Evolutionary conservation across 176 grass and related monocot species (phyloP), one percentile per base, ranked within the genome.

Genomic region (Triticum turgidum): DNA sequence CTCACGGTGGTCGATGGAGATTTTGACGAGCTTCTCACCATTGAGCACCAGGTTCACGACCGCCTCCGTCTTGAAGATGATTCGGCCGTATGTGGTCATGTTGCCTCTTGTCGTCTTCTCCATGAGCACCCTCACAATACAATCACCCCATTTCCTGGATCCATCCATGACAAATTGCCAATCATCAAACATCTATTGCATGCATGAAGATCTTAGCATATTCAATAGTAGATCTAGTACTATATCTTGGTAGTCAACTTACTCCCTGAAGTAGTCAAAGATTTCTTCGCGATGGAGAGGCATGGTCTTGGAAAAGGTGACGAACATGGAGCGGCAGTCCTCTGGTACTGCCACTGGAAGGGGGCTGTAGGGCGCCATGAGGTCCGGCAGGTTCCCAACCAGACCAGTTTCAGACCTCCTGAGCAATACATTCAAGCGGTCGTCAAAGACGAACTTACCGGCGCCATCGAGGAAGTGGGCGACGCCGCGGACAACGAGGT

Each of bases 231-330:
- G 12, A 32, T 32, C 29, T 11, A 66, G 49, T 17, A 52, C 12
- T 65, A 24, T 30, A 44, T 44, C 42, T 44, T 11, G 13, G 4
- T 52, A 17, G 5, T 47, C 13, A 5, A 32, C 64, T 76, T 82
- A 94, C 92, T 91, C 35, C 9, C 44, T 94, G 73, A 94, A 97
- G 76, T 97, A 87, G 38, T 88, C 65, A 9, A 78, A 83, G 21
- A 97, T 88, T 34, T 94, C 88, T 4, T 89, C 90, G 14, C 88
- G 77, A 1, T 34, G 66, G 1, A 92, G 35, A 8, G 92, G 51
- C 22, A 87, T 65, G 4, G 88, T 90, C 49, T 41, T 69, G 0
- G 90, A 87, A 51, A 94, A 92, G 22, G 90, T 94, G 11, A 52
- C 3, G 1, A 52, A 52, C 49, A 52, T 52, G 13, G 49, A 52